phyloP scores from a whole-genome alignment of 208 protist species.

The Wallacemonas sp. region DNA sequence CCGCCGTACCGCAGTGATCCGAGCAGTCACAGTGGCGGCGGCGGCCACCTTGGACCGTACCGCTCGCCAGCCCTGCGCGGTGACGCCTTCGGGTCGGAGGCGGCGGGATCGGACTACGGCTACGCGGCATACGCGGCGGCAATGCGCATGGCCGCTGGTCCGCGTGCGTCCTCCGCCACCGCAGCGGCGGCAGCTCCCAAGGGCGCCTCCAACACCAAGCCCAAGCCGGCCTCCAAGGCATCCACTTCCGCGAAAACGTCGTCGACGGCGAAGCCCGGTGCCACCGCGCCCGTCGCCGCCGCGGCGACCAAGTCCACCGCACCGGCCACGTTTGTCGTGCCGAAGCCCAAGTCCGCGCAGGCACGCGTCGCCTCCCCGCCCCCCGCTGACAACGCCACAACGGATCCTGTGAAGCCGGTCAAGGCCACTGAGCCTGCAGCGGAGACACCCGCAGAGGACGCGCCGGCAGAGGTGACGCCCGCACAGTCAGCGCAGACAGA shows the following conservation, averaged over 20 bases:
- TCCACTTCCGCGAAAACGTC: no score
- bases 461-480: neutral
- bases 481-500: no score
- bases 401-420: no score
- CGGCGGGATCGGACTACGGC: no score
- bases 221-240: neutral
- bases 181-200: neutral
- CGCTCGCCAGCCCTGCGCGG: conserved; percentile 10
- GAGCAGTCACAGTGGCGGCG: neutral
- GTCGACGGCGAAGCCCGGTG: neutral
- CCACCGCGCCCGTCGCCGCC: neutral
- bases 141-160: no score
- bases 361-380: neutral
- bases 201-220: neutral
- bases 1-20: conserved; percentile 7
- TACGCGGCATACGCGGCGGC: no score
- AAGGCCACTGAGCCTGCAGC: no score
- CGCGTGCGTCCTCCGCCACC: no score
- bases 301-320: neutral
- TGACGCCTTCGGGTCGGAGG: neutral
- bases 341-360: conserved; percentile 7
- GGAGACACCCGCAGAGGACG: neutral
- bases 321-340: neutral
- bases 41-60: neutral
- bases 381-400: neutral